Evolutionary conservation across 2,329 filamentous ascomycete species (phyloP), one percentile per base, ranked within the genome.

Genomic region (Scytalidium lignicola): DNA sequence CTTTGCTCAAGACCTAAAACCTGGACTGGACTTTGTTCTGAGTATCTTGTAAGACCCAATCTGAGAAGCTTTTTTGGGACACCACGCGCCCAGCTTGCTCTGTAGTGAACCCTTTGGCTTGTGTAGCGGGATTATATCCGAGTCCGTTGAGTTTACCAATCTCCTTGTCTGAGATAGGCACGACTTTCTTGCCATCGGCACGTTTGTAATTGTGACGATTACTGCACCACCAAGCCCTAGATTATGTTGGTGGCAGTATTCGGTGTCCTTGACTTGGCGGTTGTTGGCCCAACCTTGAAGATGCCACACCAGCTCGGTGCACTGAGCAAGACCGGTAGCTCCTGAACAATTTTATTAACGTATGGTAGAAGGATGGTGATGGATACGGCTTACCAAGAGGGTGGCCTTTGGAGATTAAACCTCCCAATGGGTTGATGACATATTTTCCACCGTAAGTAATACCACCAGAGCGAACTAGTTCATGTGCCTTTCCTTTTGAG

Each of bases 281-380:
- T 96, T 96, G 70, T 93, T 96, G 18, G 92, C 92, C 92, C 92
- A 96, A 10, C 92, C 92, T 56, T 92, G 82, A 59, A 97, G 75
- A 64, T 97, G 92, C 92, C 92, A 97, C 21, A 95, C 88, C 13
- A 97, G 75, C 72, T 97, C 92, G 4, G 92, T 89, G 65, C 91
- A 96, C 72, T 97, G 92, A 12, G 92, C 93, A 46, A 97, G 78
- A n/a, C 93, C 92, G 0, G 90, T 95, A 0, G 92, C 92, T 26
- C n/a, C n/a, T n/a, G n/a, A n/a, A n/a, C n/a, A n/a, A n/a, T n/a
- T n/a, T n/a, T n/a, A n/a, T n/a, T n/a, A n/a, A n/a, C n/a, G n/a
- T n/a, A n/a, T n/a, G n/a, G n/a, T n/a, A n/a, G n/a, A n/a, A n/a
- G n/a, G n/a, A n/a, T n/a, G n/a, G n/a, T n/a, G n/a, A n/a, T n/a